These are phyloP conservation scores for Ananas comosus DNA, from an alignment of 176 grass and related monocot genomes.

Conservation along the genomic window DNA sequence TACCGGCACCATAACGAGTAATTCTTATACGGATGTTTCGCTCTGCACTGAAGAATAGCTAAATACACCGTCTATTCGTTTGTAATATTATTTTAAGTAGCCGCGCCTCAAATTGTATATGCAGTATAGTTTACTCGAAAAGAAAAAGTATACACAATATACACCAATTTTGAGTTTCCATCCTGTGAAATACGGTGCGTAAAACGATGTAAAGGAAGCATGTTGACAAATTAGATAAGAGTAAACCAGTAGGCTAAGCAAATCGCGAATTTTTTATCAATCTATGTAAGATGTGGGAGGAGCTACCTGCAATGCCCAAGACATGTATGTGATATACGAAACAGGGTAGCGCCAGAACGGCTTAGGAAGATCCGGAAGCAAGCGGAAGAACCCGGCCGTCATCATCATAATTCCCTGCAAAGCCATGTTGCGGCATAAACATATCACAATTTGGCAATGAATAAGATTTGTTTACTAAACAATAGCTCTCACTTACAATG, in stretches of 20 bases:
- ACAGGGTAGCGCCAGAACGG: conserved; percentile 81
- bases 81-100: too few species aligned
- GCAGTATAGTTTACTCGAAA: too few species aligned
- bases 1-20: too few species aligned
- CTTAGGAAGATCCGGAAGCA: conserved; percentile 87
- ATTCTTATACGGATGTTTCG: too few species aligned
- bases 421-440: not conserved
- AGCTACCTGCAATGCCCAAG: conserved; percentile 87
- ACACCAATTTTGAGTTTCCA: too few species aligned
- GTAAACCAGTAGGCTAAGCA: not conserved
- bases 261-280: not conserved
- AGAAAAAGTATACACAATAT: too few species aligned
- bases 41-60: too few species aligned
- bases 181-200: too few species aligned
- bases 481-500: conserved; percentile 40
- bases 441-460: not conserved
- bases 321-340: conserved; percentile 77
- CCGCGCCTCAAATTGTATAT: too few species aligned
- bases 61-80: too few species aligned
- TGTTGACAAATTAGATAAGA: not conserved
- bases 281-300: not conserved
- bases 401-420: conserved; percentile 98
- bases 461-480: not conserved
- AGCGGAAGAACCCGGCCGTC: conserved; percentile 79
- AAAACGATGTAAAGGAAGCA: too few species aligned